phyloP scores from a whole-genome alignment of 2,329 filamentous ascomycete genomes.

The Aspergillus fructus region DNA sequence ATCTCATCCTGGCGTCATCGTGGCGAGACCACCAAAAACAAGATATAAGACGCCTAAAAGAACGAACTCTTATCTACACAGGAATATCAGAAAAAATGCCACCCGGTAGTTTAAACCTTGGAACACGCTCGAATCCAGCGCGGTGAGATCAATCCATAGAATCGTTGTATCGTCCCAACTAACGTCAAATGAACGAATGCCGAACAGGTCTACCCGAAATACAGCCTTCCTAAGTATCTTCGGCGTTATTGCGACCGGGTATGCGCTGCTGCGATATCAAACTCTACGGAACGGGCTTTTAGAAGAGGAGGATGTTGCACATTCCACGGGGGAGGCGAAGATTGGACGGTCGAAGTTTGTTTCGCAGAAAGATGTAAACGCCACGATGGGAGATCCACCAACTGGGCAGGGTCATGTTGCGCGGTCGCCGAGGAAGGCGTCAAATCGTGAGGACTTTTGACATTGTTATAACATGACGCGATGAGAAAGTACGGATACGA shows the following conservation, averaged over 20 bases:
- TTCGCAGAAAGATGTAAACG: background rate
- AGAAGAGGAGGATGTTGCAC: background rate
- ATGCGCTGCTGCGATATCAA: background rate
- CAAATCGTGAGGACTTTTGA: background rate
- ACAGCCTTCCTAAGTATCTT: background rate
- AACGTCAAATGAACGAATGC: background rate
- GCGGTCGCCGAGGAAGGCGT: background rate
- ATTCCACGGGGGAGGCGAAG: background rate
- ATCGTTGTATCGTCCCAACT: background rate
- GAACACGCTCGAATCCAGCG: background rate
- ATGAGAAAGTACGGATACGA: background rate
- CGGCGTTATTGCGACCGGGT: background rate
- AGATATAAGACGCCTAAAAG: background rate
- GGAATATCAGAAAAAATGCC: background rate
- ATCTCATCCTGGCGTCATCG: slow-evolving; percentile 2
- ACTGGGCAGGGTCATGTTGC: background rate
- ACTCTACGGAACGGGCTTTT: background rate
- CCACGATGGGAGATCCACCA: background rate
- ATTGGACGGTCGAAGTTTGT: background rate
- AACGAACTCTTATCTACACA: no score
- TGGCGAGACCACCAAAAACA: background rate
- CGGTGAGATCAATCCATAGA: background rate
- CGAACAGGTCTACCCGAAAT: background rate
- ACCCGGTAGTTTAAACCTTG: background rate
- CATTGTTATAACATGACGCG: background rate